Evolutionary conservation across 78 protist species (phyloP).

Genomic region (Protostelium mycophagum): DNA sequence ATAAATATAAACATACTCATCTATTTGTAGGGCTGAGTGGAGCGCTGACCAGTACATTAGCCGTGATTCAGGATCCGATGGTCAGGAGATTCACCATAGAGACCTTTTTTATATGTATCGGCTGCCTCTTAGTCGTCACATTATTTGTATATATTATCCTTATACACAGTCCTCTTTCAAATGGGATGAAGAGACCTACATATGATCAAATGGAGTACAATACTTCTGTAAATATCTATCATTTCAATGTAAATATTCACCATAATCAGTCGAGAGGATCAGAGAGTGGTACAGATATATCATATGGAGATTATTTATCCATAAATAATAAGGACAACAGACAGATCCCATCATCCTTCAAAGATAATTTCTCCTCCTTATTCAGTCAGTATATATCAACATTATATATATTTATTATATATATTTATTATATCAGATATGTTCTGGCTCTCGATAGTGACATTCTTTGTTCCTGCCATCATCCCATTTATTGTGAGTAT

Average conservation of each 20-base stretch:
- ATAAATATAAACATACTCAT: background rate
- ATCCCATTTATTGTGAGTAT: background rate
- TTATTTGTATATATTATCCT: background rate
- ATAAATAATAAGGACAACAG: too few relatives aligned
- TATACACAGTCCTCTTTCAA: background rate
- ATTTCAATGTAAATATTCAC: too few relatives aligned
- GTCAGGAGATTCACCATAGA: background rate
- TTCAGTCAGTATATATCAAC: background rate
- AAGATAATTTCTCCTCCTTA: background rate
- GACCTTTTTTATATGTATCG: background rate
- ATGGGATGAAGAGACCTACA: background rate
- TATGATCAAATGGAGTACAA: background rate
- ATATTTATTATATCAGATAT: background rate
- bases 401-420: too few relatives aligned
- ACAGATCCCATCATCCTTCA: too few relatives aligned
- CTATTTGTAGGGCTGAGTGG: background rate
- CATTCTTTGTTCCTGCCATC: background rate
- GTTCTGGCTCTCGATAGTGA: background rate
- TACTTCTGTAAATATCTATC: too few relatives aligned
- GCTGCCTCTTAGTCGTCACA: background rate
- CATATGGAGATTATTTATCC: too few relatives aligned
- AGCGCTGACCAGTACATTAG: background rate
- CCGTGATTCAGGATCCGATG: background rate
- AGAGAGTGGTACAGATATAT: too few relatives aligned
- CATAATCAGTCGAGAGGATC: too few relatives aligned